A percentile compares a stretch with the other conserved stretches of the same genome.
Evolutionary conservation across 78 protist genomes (phyloP).

Genomic region (Creolimax fragrantissima): DNA sequence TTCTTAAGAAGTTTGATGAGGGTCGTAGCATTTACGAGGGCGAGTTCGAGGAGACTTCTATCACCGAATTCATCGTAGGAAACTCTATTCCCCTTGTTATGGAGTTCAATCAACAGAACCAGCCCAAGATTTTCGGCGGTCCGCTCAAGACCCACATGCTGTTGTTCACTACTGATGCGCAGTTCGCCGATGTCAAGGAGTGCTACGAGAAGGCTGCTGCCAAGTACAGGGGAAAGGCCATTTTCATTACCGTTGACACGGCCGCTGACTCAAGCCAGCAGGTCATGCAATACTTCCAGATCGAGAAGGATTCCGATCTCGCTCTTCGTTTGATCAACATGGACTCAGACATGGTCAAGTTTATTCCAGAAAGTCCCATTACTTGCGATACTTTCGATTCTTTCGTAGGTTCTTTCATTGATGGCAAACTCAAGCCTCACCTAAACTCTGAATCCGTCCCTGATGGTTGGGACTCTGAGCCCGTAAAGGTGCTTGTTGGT

Average conservation of each 20-base stretch:
- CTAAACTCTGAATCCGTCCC: slow-evolving; percentile 24
- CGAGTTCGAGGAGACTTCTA: not conserved
- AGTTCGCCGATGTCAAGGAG: not conserved
- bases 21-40: not conserved
- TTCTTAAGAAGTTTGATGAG: slow-evolving; percentile 42
- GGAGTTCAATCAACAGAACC: slow-evolving; percentile 8
- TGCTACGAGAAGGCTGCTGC: slow-evolving; percentile 13
- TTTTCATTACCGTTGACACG: slow-evolving; percentile 12
- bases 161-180: not conserved
- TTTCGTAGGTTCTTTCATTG: not conserved
- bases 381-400: not conserved
- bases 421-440: slow-evolving; percentile 11
- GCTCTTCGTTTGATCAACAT: slow-evolving; percentile 16
- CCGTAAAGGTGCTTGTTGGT: slow-evolving; percentile 15
- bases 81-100: slow-evolving; percentile 26
- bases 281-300: not conserved
- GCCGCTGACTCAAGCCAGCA: not conserved
- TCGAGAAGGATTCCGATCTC: slow-evolving; percentile 1
- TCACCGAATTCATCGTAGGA: not conserved
- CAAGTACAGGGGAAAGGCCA: slow-evolving; percentile 19
- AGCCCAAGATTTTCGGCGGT: slow-evolving; percentile 32
- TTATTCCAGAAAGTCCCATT: not conserved
- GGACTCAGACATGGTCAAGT: slow-evolving; percentile 21
- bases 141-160: slow-evolving; percentile 8
- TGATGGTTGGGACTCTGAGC: slow-evolving; percentile 17